These are phyloP conservation scores for Arthrocladium fulminans DNA, from an alignment of 2,329 filamentous ascomycete genomes.

Conservation along the genomic window DNA sequence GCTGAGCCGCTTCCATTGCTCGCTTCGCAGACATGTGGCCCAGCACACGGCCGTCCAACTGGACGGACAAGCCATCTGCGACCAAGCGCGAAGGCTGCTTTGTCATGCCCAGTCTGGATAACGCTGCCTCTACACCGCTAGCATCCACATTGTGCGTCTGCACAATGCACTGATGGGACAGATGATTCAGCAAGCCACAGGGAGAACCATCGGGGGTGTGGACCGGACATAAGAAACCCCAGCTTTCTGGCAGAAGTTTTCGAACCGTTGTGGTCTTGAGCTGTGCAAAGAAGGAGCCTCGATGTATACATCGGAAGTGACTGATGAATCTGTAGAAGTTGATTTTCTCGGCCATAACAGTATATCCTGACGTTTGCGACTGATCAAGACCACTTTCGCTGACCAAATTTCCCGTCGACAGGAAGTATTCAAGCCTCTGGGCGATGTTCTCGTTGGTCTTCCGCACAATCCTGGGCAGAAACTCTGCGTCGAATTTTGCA, in stretches of 20 bases:
- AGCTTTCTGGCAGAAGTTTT: slow-evolving; percentile 91
- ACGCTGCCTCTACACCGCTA: slow-evolving; percentile 62
- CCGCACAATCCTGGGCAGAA: slow-evolving; percentile 65
- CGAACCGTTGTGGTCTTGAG: slow-evolving; percentile 94
- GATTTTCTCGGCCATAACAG: slow-evolving; percentile 95
- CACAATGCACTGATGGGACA: slow-evolving; percentile 90
- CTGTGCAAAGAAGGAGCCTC: slow-evolving; percentile 97
- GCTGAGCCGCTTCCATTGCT: slow-evolving; percentile 72
- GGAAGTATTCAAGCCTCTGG: slow-evolving; percentile 81
- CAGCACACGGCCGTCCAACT: slow-evolving; percentile 80
- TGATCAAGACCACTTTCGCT: slow-evolving; percentile 87
- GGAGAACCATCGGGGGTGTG: slow-evolving; percentile 95
- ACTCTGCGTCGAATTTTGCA: slow-evolving; percentile 68
- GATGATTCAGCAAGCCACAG: slow-evolving; percentile 88
- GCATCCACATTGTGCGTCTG: slow-evolving; percentile 67
- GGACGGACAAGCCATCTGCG: slow-evolving; percentile 76
- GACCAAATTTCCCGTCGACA: slow-evolving; percentile 88
- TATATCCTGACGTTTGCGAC: slow-evolving; percentile 90
- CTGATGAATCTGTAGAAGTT: slow-evolving; percentile 98
- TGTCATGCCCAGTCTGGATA: slow-evolving; percentile 71
- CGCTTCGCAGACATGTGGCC: slow-evolving; percentile 85
- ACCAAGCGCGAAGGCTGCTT: slow-evolving; percentile 67
- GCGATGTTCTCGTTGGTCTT: slow-evolving; percentile 84
- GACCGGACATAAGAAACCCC: slow-evolving; percentile 95
- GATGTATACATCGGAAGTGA: slow-evolving; percentile 97